Evolutionary conservation across 1,284 basidiomycete genomes (phyloP).

Genomic region (Caloboletus firmus): DNA sequence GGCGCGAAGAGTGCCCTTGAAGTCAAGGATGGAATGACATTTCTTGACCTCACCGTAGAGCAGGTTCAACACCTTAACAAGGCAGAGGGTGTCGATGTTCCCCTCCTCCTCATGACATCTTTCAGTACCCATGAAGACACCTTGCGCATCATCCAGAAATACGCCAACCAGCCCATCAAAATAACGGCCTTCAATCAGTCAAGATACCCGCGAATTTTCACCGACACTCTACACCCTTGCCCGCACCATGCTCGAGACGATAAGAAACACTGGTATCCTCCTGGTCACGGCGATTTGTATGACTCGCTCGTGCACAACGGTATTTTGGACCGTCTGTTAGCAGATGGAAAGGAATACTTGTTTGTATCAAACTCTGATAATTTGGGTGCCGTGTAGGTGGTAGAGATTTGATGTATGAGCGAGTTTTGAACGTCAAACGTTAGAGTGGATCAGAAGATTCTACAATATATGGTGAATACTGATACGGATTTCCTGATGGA

Average conservation of each 20-base stretch:
- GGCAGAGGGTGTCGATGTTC: slow-evolving; percentile 72
- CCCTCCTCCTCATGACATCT: slow-evolving; percentile 97
- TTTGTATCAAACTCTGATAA: slow-evolving; percentile 99
- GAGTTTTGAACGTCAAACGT: slow-evolving; percentile 16
- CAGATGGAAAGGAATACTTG: slow-evolving; percentile 96
- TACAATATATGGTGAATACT: slow-evolving; percentile 87
- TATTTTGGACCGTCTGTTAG: slow-evolving; percentile 88
- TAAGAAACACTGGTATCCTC: slow-evolving; percentile 97
- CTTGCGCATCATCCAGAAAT: slow-evolving; percentile 96
- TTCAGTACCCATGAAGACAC: slow-evolving; percentile 99
- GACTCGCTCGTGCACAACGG: slow-evolving; percentile 92
- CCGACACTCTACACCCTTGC: slow-evolving; percentile 87
- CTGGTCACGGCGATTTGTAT: slow-evolving; percentile 97
- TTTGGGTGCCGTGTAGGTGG: slow-evolving; percentile 92
- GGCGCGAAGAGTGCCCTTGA: slow-evolving; percentile 87
- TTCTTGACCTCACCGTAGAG: slow-evolving; percentile 91
- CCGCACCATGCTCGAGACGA: slow-evolving; percentile 64
- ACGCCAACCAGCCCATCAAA: slow-evolving; percentile 91
- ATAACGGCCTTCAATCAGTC: slow-evolving; percentile 96
- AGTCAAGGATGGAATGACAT: slow-evolving; percentile 96
- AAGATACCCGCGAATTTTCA: slow-evolving; percentile 92
- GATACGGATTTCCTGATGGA: slow-evolving; percentile 94
- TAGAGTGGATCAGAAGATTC: slow-evolving; percentile 76
- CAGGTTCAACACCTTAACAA: slow-evolving; percentile 89
- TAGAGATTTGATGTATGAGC: slow-evolving; percentile 58